Evolutionary conservation across 164 flowering plant genomes (phyloP).

Genomic region (Brasenia schreberi): DNA sequence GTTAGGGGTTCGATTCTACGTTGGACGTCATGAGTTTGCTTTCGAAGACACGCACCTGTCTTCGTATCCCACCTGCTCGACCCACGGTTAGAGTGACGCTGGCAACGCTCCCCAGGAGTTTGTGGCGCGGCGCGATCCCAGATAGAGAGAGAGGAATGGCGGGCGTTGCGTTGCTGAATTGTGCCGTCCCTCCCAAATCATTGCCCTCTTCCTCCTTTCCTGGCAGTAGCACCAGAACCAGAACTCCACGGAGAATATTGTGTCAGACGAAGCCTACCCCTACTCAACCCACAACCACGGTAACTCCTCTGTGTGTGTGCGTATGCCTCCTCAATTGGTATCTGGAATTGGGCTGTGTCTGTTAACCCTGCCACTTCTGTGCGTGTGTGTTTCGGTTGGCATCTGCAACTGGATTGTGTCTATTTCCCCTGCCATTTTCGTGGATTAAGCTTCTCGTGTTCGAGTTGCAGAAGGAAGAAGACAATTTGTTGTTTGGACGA

Average conservation of each 20-base stretch:
- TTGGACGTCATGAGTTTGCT: too few species aligned
- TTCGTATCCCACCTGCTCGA: too few species aligned
- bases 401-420: not conserved
- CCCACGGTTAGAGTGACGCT: too few species aligned
- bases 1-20: too few species aligned
- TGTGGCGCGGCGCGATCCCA: not conserved
- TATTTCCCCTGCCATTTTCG: too few species aligned
- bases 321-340: not conserved
- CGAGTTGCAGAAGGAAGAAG: not conserved
- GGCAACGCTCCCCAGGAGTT: too few species aligned
- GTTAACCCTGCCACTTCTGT: not conserved
- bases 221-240: not conserved
- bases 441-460: too few species aligned
- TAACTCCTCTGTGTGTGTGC: not conserved
- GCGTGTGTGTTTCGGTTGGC: not conserved
- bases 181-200: not conserved
- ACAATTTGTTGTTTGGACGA: not conserved
- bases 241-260: not conserved
- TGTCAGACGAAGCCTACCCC: not conserved
- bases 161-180: not conserved
- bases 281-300: not conserved
- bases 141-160: not conserved
- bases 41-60: too few species aligned
- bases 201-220: not conserved
- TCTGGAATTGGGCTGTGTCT: not conserved